A percentile compares a stretch with the other conserved stretches of the same genome.
Evolutionary conservation across 257 asterid genomes (phyloP).

Genomic region (Osmanthus fragrans): DNA sequence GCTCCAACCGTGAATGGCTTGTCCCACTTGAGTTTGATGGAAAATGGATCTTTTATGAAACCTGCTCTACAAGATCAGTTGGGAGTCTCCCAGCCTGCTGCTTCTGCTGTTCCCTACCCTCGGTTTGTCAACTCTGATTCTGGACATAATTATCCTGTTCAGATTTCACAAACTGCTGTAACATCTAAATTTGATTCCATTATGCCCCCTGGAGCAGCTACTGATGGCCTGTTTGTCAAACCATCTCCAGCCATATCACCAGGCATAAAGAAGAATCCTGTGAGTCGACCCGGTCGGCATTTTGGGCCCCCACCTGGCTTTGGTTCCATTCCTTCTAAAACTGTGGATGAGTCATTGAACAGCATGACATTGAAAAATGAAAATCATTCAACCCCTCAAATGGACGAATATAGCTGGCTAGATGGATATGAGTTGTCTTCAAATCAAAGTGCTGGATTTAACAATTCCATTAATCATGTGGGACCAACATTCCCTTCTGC

Average conservation of each 20-base stretch:
- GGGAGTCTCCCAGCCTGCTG: slow-evolving; percentile 51
- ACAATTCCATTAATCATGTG: slow-evolving; percentile 45
- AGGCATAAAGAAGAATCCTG: slow-evolving; percentile 75
- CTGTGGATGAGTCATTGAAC: slow-evolving; percentile 47
- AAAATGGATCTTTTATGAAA: slow-evolving; percentile 44
- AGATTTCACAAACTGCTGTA: slow-evolving; percentile 42
- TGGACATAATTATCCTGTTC: slow-evolving; percentile 38
- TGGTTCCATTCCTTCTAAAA: slow-evolving; percentile 70
- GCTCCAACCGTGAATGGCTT: slow-evolving; percentile 46
- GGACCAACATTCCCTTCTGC: slow-evolving; percentile 38
- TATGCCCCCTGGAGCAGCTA: slow-evolving; percentile 42
- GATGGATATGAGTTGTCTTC: slow-evolving; percentile 72
- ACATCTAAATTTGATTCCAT: slow-evolving; percentile 54
- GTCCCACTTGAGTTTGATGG: slow-evolving; percentile 53
- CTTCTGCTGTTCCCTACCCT: slow-evolving; percentile 54
- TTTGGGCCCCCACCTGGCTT: slow-evolving; percentile 98
- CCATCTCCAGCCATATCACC: slow-evolving; percentile 49
- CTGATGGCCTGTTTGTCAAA: slow-evolving; percentile 40
- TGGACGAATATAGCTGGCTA: slow-evolving; percentile 89
- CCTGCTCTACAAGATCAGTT: slow-evolving; percentile 47
- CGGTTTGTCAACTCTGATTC: slow-evolving; percentile 37
- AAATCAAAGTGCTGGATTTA: slow-evolving; percentile 56
- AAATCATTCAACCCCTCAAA: slow-evolving; percentile 33
- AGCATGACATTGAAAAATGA: slow-evolving; percentile 44
- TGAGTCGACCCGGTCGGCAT: slow-evolving; percentile 81